These are phyloP conservation scores for Fusarium clavum DNA, from an alignment of 2,329 filamentous ascomycete genomes.

Conservation along the genomic window DNA sequence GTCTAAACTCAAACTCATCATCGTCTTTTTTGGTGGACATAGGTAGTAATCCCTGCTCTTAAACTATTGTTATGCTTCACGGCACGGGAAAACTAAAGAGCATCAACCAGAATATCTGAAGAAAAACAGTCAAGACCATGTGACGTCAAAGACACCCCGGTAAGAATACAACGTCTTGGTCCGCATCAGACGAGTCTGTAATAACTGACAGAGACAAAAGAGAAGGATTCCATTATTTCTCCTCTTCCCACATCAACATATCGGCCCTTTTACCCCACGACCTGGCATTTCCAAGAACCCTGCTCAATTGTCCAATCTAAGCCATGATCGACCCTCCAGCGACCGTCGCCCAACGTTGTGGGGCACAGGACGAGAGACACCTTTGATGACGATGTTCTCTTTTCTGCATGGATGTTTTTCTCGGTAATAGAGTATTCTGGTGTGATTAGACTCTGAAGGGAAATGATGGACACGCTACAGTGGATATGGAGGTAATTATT, in stretches of 20 bases:
- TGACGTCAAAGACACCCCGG: constrained; percentile 2
- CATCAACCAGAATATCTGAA: neutral
- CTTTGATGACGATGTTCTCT: constrained; percentile 25
- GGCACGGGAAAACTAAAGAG: neutral
- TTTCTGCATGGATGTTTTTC: neutral
- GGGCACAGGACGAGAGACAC: constrained; percentile 13
- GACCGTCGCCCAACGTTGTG: constrained; percentile 18
- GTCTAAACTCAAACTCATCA: neutral
- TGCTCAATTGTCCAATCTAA: constrained; percentile 26
- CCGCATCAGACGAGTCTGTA: neutral
- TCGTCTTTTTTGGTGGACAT: neutral
- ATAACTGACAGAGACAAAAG: too few relatives aligned
- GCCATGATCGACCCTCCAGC: constrained; percentile 21
- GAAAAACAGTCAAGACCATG: neutral
- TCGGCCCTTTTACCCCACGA: constrained; percentile 43
- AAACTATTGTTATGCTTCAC: neutral
- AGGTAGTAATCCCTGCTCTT: neutral
- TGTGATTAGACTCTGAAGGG: constrained; percentile 8
- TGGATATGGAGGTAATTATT: neutral
- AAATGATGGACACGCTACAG: constrained; percentile 18
- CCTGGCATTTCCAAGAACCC: constrained; percentile 9
- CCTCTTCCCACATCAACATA: constrained; percentile 10
- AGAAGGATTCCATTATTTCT: neutral
- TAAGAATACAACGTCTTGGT: constrained; percentile 2
- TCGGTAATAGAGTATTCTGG: neutral